phyloP scores from a whole-genome alignment of 176 grass and related monocot species.

The Metroxylon sagu region DNA sequence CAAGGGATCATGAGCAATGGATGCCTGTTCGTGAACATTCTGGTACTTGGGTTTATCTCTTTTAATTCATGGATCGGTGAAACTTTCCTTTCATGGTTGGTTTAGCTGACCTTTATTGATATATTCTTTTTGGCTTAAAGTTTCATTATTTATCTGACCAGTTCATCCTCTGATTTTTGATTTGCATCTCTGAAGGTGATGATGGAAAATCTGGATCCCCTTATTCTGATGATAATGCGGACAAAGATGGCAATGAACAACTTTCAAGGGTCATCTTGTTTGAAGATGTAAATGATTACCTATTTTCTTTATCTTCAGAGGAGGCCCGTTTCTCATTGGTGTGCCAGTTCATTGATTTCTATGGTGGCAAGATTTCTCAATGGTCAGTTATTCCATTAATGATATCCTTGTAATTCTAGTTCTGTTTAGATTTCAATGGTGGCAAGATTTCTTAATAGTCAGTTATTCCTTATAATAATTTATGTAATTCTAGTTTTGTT shows the following conservation, averaged over 20 bases:
- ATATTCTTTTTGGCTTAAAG: slow-evolving; percentile 15
- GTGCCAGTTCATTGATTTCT: slow-evolving; percentile 96
- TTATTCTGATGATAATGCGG: slow-evolving; percentile 31
- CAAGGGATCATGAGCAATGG: slow-evolving; percentile 73
- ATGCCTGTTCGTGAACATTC: slow-evolving; percentile 73
- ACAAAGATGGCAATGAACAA: slow-evolving; percentile 55
- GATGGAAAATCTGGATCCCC: slow-evolving; percentile 24
- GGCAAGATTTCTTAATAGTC: slow-evolving; percentile 88
- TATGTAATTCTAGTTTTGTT: no score
- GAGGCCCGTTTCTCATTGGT: slow-evolving; percentile 76
- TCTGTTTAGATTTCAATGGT: slow-evolving; percentile 55
- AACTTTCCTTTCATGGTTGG: no score
- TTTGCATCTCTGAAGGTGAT: neutral
- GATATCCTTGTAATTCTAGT: no score
- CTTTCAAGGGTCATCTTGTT: slow-evolving; percentile 94
- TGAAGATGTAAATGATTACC: slow-evolving; percentile 75
- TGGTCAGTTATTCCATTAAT: slow-evolving; percentile 38
- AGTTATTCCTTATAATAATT: neutral
- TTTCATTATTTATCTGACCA: no score
- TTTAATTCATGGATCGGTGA: neutral
- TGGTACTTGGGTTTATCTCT: slow-evolving; percentile 29
- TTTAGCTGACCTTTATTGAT: slow-evolving; percentile 5
- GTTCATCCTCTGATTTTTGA: neutral
- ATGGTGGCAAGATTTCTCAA: slow-evolving; percentile 74
- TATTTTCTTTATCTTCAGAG: slow-evolving; percentile 86